phyloP scores from a whole-genome alignment of 805 yeast species.

The Tetrapisispora fleetii region DNA sequence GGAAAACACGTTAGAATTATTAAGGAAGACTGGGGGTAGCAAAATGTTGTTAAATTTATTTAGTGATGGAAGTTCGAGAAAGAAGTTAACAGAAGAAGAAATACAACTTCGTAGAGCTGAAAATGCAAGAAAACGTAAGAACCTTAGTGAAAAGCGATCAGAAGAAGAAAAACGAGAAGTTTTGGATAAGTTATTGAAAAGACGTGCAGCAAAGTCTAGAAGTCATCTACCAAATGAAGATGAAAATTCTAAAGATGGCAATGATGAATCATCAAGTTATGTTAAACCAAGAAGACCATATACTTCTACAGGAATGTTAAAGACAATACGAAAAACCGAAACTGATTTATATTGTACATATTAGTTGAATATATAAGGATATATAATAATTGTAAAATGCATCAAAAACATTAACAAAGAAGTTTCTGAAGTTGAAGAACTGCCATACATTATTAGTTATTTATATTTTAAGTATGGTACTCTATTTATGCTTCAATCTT shows the following conservation, averaged over 20 bases:
- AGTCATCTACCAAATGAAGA: conserved; percentile 21
- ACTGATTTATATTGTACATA: conserved; percentile 14
- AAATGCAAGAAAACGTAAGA: conserved; percentile 78
- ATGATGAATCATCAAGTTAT: conserved; percentile 9
- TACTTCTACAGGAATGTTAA: conserved; percentile 17
- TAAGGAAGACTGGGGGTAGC: conserved; percentile 15
- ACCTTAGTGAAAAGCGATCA: conserved; percentile 66
- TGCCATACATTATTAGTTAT: too few relatives aligned
- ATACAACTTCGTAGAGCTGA: conserved; percentile 74
- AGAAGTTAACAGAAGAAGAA: conserved; percentile 73
- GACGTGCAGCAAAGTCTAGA: conserved; percentile 69
- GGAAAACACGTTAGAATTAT: conserved; percentile 14
- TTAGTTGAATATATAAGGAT: not conserved
- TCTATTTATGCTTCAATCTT: too few relatives aligned
- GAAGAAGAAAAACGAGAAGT: conserved; percentile 94
- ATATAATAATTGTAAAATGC: not conserved
- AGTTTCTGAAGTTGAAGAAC: too few relatives aligned
- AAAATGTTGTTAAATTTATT: conserved; percentile 14
- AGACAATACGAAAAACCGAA: conserved; percentile 12
- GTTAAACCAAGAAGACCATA: conserved; percentile 27
- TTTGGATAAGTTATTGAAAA: conserved; percentile 70
- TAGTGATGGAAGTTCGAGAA: conserved; percentile 29
- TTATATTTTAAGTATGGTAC: too few relatives aligned
- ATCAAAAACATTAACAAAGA: not conserved
- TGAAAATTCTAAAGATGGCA: conserved; percentile 9